These are phyloP conservation scores for Plantago lanceolata DNA, from an alignment of 305 asterid genomes.

Conservation along the genomic window DNA sequence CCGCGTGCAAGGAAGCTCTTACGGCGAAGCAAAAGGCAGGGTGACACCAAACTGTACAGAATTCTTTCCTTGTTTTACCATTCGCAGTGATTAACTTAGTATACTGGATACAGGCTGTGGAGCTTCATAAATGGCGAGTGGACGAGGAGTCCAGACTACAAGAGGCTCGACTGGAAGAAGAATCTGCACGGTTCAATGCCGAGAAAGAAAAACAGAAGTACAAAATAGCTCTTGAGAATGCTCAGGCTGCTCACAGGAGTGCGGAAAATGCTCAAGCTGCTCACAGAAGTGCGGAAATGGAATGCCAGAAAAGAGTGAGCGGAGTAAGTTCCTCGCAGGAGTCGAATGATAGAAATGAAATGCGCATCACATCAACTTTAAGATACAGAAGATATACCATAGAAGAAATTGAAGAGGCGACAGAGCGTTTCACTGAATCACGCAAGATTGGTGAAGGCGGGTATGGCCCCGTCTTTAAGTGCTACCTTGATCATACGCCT, in stretches of 20 bases:
- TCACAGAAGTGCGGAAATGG: constrained; percentile 41
- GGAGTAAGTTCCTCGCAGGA: constrained; percentile 39
- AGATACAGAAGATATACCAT: constrained; percentile 59
- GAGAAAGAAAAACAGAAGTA: constrained; percentile 37
- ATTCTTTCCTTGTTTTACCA: neutral
- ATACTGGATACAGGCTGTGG: constrained; percentile 46
- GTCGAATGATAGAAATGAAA: constrained; percentile 29
- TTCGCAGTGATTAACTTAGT: neutral
- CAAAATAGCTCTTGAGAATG: constrained; percentile 32
- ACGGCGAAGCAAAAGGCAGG: constrained; percentile 69
- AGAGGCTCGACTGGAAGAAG: constrained; percentile 50
- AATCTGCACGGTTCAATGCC: constrained; percentile 33
- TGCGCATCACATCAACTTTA: constrained; percentile 19
- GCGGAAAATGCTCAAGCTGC: constrained; percentile 47
- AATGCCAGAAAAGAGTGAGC: constrained; percentile 36
- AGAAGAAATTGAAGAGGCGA: constrained; percentile 77
- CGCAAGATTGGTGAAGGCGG: constrained; percentile 92
- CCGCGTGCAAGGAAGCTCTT: constrained; percentile 80
- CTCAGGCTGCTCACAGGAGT: too few species aligned
- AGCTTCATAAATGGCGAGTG: constrained; percentile 59
- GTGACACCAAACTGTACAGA: neutral
- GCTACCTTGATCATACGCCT: constrained; percentile 68
- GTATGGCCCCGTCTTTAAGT: constrained; percentile 82
- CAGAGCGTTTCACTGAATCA: constrained; percentile 42
- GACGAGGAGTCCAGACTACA: constrained; percentile 70